phyloP scores from a whole-genome alignment of 2,329 filamentous ascomycete genomes.

The Aureobasidium musti region DNA sequence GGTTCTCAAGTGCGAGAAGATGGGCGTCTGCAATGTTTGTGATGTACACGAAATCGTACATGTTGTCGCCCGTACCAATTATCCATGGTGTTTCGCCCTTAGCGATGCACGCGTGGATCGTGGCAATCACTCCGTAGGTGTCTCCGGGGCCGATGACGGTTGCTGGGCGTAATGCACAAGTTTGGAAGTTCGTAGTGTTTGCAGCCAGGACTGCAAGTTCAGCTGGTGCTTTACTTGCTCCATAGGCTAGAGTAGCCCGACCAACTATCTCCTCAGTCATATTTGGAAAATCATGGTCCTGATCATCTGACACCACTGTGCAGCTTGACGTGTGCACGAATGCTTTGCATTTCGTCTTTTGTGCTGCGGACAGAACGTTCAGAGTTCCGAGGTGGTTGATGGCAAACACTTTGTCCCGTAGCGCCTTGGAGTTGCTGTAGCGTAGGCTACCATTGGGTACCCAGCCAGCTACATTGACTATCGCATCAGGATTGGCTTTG shows the following conservation, averaged over 20 bases:
- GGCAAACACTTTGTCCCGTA: slow-evolving; percentile 65
- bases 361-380: slow-evolving; percentile 73
- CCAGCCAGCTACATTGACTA: slow-evolving; percentile 80
- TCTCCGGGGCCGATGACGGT: slow-evolving; percentile 93
- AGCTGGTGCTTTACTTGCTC: slow-evolving; percentile 83
- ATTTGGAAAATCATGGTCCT: slow-evolving; percentile 71
- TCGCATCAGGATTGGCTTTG: slow-evolving; percentile 71
- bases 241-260: slow-evolving; percentile 74
- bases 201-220: slow-evolving; percentile 78
- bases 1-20: slow-evolving; percentile 72
- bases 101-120: slow-evolving; percentile 70
- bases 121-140: slow-evolving; percentile 66
- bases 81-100: slow-evolving; percentile 73
- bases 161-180: slow-evolving; percentile 78
- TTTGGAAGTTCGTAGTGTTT: slow-evolving; percentile 68
- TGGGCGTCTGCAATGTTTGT: slow-evolving; percentile 75
- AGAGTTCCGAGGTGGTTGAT: slow-evolving; percentile 88
- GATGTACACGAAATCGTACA: slow-evolving; percentile 72
- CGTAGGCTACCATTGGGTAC: slow-evolving; percentile 44
- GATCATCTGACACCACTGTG: slow-evolving; percentile 81
- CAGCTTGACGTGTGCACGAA: slow-evolving; percentile 91
- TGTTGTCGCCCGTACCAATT: slow-evolving; percentile 71
- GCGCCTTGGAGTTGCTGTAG: slow-evolving; percentile 44
- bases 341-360: slow-evolving; percentile 66
- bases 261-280: slow-evolving; percentile 81